These are phyloP conservation scores for Colletotrichum sp. DNA, from an alignment of 2,329 filamentous ascomycete genomes.

Conservation along the genomic window DNA sequence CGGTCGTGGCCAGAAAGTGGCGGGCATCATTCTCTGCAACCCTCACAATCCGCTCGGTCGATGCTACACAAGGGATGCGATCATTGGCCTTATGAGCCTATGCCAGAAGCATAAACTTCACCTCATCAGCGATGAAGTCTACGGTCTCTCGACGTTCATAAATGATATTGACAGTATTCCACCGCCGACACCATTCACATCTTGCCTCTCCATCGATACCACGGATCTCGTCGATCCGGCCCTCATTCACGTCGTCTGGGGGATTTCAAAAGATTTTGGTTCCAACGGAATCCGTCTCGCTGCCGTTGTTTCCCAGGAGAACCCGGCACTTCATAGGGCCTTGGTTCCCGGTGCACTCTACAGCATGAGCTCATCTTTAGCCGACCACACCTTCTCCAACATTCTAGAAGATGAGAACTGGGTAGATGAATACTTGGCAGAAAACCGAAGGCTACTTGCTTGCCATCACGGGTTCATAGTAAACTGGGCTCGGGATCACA, in stretches of 20 bases:
- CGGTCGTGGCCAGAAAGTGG: not conserved
- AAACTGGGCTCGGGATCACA: not conserved
- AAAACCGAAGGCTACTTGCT: not conserved
- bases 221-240: not conserved
- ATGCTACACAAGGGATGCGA: not conserved
- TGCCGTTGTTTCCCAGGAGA: not conserved
- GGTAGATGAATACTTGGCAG: not conserved
- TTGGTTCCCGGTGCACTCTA: not conserved
- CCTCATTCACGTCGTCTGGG: not conserved
- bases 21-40: not conserved
- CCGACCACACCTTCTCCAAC: not conserved
- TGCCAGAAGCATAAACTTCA: slow-evolving; percentile 40
- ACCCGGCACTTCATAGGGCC: slow-evolving; percentile 26
- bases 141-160: slow-evolving; percentile 47
- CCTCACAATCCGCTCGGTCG: not conserved
- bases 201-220: not conserved
- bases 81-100: not conserved
- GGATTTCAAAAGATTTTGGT: not conserved
- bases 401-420: not conserved
- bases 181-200: not conserved
- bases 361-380: not conserved
- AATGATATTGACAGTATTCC: slow-evolving; percentile 27
- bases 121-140: slow-evolving; percentile 53
- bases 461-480: not conserved
- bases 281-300: not conserved